A percentile compares a stretch with the other conserved stretches of the same genome.
Conservation (phyloP, 192 early-diverging fungal species). For the Geranomyces michiganensis region DNA sequence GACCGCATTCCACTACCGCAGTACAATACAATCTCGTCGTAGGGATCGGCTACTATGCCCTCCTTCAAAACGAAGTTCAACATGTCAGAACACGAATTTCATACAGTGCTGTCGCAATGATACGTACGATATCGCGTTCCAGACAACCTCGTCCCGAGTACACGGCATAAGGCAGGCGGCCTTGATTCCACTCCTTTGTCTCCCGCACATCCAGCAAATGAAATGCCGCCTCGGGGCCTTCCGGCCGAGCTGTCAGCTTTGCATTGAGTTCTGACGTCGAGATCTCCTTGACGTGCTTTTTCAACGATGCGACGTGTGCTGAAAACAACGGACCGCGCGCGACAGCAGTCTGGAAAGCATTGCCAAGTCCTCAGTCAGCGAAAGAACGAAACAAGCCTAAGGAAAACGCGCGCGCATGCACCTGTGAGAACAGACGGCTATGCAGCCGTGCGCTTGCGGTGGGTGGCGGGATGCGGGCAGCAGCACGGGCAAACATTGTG, state of each 20-base stretch:
- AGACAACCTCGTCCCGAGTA: slow-evolving; percentile 57
- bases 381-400: background rate
- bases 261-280: slow-evolving; percentile 29
- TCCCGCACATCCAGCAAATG: slow-evolving; percentile 58
- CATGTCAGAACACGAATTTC: background rate
- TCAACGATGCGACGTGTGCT: slow-evolving; percentile 39
- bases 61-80: slow-evolving; percentile 51
- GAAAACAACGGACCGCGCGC: slow-evolving; percentile 31
- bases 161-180: slow-evolving; percentile 51
- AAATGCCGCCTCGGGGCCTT: slow-evolving; percentile 32
- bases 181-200: slow-evolving; percentile 59
- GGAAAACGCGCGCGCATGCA: background rate
- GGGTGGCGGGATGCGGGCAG: background rate
- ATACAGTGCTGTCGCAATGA: background rate
- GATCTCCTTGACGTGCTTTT: slow-evolving; percentile 43
- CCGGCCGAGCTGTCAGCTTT: slow-evolving; percentile 34
- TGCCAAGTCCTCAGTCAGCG: background rate
- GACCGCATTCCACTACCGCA: slow-evolving; percentile 57
- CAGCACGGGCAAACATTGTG: background rate
- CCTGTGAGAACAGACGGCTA: background rate
- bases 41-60: slow-evolving; percentile 47
- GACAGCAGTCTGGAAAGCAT: slow-evolving; percentile 13
- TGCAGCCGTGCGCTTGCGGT: background rate
- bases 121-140: slow-evolving; percentile 59
- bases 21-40: slow-evolving; percentile 58